A percentile compares a stretch with the other conserved stretches of the same genome.
Conservation (phyloP, 2,329 filamentous ascomycete species). For the Colletotrichum neosansevieriae region DNA sequence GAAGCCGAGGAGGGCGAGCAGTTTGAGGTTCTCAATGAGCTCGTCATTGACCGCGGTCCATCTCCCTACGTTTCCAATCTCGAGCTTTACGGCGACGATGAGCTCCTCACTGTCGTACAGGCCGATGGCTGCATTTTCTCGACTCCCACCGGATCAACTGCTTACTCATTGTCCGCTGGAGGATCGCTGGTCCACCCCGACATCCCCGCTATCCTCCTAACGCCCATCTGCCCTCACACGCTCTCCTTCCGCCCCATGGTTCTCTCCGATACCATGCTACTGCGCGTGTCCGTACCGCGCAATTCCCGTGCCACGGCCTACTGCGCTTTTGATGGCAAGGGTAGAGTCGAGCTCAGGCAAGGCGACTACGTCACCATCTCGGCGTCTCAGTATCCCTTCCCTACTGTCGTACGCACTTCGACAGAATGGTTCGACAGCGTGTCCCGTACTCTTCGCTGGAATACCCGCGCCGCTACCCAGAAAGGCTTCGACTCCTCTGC, state of each 20-base stretch:
- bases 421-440: slow-evolving; percentile 98
- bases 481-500: slow-evolving; percentile 79
- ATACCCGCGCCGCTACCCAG: slow-evolving; percentile 90
- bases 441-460: slow-evolving; percentile 92
- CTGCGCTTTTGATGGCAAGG: slow-evolving; percentile 97
- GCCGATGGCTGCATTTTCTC: slow-evolving; percentile 98
- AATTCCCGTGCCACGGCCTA: slow-evolving; percentile 93
- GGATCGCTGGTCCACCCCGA: slow-evolving; percentile 96
- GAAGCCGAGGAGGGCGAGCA: slow-evolving; percentile 89
- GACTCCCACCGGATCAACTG: slow-evolving; percentile 93
- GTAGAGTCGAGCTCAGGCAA: slow-evolving; percentile 89
- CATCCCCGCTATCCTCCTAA: slow-evolving; percentile 95
- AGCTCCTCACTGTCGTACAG: slow-evolving; percentile 94
- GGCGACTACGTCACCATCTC: slow-evolving; percentile 97
- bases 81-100: slow-evolving; percentile 94
- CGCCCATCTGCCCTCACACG: slow-evolving; percentile 97
- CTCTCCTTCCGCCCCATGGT: slow-evolving; percentile 98
- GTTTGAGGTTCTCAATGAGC: slow-evolving; percentile 97
- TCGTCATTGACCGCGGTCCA: slow-evolving; percentile 97
- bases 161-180: slow-evolving; percentile 95
- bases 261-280: slow-evolving; percentile 91
- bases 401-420: slow-evolving; percentile 89
- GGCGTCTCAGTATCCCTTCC: slow-evolving; percentile 96
- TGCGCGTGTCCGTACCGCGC: slow-evolving; percentile 87
- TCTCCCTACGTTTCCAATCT: slow-evolving; percentile 97